phyloP scores from a whole-genome alignment of 768 basidiomycete species.

The Lactarius hengduanensis region DNA sequence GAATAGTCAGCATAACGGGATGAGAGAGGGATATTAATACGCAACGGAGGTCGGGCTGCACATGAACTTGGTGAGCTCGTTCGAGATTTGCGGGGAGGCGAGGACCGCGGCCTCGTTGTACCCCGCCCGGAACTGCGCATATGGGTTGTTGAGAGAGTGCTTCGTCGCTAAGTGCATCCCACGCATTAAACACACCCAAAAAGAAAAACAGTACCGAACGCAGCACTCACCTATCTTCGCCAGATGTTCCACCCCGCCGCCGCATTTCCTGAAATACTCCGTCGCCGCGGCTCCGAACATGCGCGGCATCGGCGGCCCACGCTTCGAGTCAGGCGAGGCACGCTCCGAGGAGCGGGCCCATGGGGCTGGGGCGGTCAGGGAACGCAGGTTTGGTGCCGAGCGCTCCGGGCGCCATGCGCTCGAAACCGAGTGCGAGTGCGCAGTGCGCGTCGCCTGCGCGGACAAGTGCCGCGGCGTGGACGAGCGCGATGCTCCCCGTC shows the following conservation, averaged over 20 bases:
- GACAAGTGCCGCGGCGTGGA: too few species aligned
- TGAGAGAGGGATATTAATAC: neutral
- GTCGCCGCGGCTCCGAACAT: constrained; percentile 71
- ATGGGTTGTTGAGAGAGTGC: constrained; percentile 80
- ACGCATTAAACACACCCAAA: neutral
- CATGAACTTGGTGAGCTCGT: constrained; percentile 79
- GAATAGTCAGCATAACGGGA: neutral
- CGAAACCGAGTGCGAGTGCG: too few species aligned
- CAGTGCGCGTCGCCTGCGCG: too few species aligned
- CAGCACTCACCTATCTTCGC: constrained; percentile 66
- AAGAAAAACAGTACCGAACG: constrained; percentile 29
- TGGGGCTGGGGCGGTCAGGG: constrained; percentile 51
- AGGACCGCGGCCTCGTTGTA: constrained; percentile 73
- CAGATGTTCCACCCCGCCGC: constrained; percentile 61
- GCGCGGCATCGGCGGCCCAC: constrained; percentile 69
- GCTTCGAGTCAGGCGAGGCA: constrained; percentile 57
- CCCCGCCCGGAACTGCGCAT: constrained; percentile 89
- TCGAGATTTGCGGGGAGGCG: constrained; percentile 63
- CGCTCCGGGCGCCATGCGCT: constrained; percentile 34
- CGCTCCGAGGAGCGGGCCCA: constrained; percentile 48
- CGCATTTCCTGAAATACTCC: constrained; percentile 74
- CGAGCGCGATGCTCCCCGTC: too few species aligned
- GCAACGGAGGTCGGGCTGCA: constrained; percentile 72
- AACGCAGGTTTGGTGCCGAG: constrained; percentile 56
- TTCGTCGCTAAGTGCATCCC: constrained; percentile 56